Evolutionary conservation across 495 filamentous ascomycete genomes (phyloP), one percentile per base, ranked within the genome.

Genomic region (Stereocaulon alpinum): DNA sequence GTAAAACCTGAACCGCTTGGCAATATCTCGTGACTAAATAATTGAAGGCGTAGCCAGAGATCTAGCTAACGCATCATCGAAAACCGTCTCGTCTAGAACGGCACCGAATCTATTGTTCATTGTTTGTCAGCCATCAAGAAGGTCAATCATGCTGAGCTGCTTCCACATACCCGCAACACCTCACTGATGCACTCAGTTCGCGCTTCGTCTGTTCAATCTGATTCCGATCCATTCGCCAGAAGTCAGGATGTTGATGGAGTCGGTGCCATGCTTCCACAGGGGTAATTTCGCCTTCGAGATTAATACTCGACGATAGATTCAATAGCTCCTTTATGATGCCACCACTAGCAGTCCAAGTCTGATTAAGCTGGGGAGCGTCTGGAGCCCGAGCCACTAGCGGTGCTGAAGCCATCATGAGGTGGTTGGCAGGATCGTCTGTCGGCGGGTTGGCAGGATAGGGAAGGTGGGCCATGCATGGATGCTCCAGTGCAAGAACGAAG

Each of bases 251-350:
- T 20, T 55, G 34, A 47, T 61, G 61, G 29, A 69, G 43, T 12
- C 62, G 53, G 51, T 65, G 56, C 67, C 67, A 69, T 30, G 67
- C 67, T 34, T 69, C 65, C 9, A 69, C 66, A 7, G 67, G 67
- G 10, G 67, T 69, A 83, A 88, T 71, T 83, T 89, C n/a, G 76
- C 87, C 42, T 86, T 89, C 66, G 79, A 88, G 70, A 81, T 91
- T 55, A 83, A 91, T 65, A 20, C 61, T 61, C 44, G 61, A 58
- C 17, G 63, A 61, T 6, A 69, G 50, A 43, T 66, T 65, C 5
- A 69, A 59, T 44, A 69, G 40, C 15, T 61, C 56, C 52, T 69
- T 63, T 12, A 69, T 68, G 41, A 63, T 63, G 2, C 55, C 50
- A 12, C 57, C 61, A 12, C 56, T 59, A 5, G 63, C 56, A 9